Evolutionary conservation across 1,284 basidiomycete species (phyloP).

Genomic region (Hypsizygus ulmarius): DNA sequence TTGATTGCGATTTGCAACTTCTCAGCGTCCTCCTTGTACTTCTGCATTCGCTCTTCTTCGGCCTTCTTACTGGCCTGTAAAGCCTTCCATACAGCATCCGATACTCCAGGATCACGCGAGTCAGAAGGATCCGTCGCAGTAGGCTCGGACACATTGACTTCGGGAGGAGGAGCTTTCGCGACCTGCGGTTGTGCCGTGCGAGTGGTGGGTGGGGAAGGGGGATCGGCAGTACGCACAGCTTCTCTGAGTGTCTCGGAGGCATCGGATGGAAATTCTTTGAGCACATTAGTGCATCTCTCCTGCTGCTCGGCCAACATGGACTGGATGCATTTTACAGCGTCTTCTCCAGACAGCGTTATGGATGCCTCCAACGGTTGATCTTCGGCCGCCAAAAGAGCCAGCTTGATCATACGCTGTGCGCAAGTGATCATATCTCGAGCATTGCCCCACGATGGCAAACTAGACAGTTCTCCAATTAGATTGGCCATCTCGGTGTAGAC

Average conservation of each 20-base stretch:
- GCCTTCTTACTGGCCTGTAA: constrained; percentile 38
- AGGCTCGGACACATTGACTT: constrained; percentile 4
- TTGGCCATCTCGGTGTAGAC: constrained; percentile 34
- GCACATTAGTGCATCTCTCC: constrained; percentile 13
- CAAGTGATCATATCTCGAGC: constrained; percentile 49
- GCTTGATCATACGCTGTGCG: constrained; percentile 42
- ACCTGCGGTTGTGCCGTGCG: background rate
- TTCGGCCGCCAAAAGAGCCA: constrained; percentile 24
- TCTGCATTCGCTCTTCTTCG: constrained; percentile 20
- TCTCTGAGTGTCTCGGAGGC: background rate
- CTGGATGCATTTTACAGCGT: constrained; percentile 14
- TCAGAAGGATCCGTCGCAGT: constrained; percentile 5
- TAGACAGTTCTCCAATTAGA: constrained; percentile 1
- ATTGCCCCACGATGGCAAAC: constrained; percentile 17
- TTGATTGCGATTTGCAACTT: constrained; percentile 18
- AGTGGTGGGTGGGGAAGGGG: constrained; percentile 7
- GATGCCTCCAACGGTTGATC: constrained; percentile 9
- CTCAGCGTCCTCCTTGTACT: constrained; percentile 20
- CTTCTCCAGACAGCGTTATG: constrained; percentile 19
- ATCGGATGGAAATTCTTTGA: background rate
- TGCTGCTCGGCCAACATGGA: constrained; percentile 20
- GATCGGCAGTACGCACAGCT: background rate
- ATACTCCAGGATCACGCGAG: constrained; percentile 42
- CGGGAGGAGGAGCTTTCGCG: constrained; percentile 8
- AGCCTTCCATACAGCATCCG: constrained; percentile 42